phyloP scores from a whole-genome alignment of 352 stramenopile genomes.

The Phytophthora capsici region DNA sequence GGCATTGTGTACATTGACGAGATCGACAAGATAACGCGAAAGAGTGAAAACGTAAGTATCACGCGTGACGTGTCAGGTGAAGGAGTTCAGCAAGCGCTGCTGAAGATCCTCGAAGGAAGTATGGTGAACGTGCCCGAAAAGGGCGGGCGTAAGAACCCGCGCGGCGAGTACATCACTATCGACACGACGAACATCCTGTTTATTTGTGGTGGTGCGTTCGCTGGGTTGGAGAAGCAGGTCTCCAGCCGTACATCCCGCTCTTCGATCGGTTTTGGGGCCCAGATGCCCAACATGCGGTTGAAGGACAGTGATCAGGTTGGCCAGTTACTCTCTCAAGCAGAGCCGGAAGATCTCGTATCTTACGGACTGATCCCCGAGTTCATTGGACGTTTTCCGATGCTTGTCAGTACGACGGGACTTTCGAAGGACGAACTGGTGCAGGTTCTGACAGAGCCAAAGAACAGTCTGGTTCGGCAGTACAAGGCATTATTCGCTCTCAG shows the following conservation, averaged over 20 bases:
- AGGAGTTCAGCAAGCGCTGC: conserved; percentile 98
- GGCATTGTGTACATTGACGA: conserved; percentile 99
- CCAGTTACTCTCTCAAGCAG: conserved; percentile 91
- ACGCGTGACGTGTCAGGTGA: conserved; percentile 98
- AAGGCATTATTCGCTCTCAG: conserved; percentile 96
- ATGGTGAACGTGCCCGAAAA: conserved; percentile 98
- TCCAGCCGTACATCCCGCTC: conserved; percentile 92
- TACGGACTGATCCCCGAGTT: conserved; percentile 99
- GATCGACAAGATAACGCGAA: conserved; percentile 97
- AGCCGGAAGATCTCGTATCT: conserved; percentile 96
- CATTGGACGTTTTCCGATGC: conserved; percentile 97
- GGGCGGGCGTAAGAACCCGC: conserved; percentile 95
- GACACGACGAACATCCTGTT: conserved; percentile 99
- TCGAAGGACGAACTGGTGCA: conserved; percentile 93
- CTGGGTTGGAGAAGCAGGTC: conserved; percentile 95
- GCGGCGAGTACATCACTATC: conserved; percentile 97
- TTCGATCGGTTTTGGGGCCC: conserved; percentile 98
- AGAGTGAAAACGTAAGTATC: conserved; percentile 92
- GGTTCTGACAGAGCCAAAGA: conserved; percentile 97
- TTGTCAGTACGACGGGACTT: conserved; percentile 95
- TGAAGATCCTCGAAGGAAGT: conserved; percentile 99
- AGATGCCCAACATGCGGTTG: conserved; percentile 87
- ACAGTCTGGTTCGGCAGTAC: conserved; percentile 98
- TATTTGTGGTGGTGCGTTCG: conserved; percentile 98
- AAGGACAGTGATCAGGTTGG: conserved; percentile 88